A percentile compares a stretch with the other conserved stretches of the same genome.
These are phyloP conservation scores for Mucor lusitanicus DNA, from an alignment of 371 early-diverging fungal genomes.

Conservation along the genomic window DNA sequence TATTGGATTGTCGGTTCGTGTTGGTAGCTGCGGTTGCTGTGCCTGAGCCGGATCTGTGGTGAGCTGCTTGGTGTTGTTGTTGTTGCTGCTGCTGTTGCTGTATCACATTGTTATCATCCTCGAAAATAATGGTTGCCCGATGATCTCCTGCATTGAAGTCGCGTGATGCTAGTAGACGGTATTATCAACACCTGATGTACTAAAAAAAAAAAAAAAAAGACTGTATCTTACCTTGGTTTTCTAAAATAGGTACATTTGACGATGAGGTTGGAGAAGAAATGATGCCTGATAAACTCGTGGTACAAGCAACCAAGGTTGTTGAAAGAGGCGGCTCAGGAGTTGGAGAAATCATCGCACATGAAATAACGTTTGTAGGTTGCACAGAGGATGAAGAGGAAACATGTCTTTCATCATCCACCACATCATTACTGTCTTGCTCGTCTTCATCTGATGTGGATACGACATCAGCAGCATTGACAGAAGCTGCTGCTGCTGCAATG, in stretches of 20 bases:
- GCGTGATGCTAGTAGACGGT: background rate
- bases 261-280: conserved; percentile 8
- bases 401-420: background rate
- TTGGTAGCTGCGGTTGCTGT: background rate
- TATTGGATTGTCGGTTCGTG: conserved; percentile 5
- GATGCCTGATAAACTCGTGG: conserved; percentile 24
- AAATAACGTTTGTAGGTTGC: conserved; percentile 5
- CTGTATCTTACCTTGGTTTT: background rate
- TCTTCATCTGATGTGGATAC: background rate
- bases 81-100: background rate
- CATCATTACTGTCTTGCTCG: background rate
- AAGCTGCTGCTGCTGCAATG: background rate
- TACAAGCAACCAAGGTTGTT: conserved; percentile 22
- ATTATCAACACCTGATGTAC: background rate
- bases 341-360: conserved; percentile 3
- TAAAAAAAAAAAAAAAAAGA: background rate
- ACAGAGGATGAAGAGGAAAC: conserved; percentile 4
- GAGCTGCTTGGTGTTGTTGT: background rate
- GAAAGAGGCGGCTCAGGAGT: conserved; percentile 19
- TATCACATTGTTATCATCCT: conserved; percentile 6
- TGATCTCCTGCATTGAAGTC: conserved; percentile 16
- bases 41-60: background rate
- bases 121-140: conserved; percentile 6
- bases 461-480: background rate
- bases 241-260: background rate